A percentile compares a stretch with the other conserved stretches of the same genome.
Conservation (phyloP, 805 yeast species). For the Ogataea neopini region DNA sequence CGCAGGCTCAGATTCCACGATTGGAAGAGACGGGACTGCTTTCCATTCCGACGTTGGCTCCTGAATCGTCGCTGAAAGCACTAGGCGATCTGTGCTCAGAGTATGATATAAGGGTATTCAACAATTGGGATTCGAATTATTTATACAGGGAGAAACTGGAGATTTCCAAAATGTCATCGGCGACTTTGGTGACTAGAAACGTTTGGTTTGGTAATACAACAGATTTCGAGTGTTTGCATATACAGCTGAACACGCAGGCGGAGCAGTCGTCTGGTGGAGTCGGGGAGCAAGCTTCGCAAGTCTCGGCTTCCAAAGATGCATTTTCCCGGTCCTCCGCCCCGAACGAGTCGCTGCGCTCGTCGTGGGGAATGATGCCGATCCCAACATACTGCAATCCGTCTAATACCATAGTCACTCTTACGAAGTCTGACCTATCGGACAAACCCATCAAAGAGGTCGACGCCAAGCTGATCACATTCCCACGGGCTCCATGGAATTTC, state of each 20-base stretch:
- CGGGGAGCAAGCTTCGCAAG: no score
- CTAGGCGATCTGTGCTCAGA: conserved; percentile 33
- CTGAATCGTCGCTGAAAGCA: conserved; percentile 25
- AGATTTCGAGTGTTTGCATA: conserved; percentile 55
- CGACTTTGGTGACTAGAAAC: conserved; percentile 53
- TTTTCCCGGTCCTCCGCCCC: no score
- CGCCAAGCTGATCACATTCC: conserved; percentile 45
- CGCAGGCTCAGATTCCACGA: conserved; percentile 18
- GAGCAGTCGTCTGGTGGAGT: no score
- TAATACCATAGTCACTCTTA: conserved; percentile 50
- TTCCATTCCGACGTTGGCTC: conserved; percentile 31
- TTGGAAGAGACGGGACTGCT: conserved; percentile 26
- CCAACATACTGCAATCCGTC: conserved; percentile 51
- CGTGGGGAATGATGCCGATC: conserved; percentile 11
- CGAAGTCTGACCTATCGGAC: conserved; percentile 32
- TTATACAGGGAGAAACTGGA: conserved; percentile 77
- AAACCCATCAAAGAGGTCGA: conserved; percentile 27
- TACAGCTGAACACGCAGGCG: conserved; percentile 23
- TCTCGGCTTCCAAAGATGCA: no score
- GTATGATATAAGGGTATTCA: conserved; percentile 44
- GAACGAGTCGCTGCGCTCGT: no score
- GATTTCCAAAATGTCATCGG: conserved; percentile 79
- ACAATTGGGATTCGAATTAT: conserved; percentile 70
- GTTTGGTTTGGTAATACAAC: conserved; percentile 85
- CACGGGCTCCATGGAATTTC: conserved; percentile 54